Base-by-base conservation (phyloP, 225 moss, liverwort and hornwort species). In the Ulota crispa region DNA sequence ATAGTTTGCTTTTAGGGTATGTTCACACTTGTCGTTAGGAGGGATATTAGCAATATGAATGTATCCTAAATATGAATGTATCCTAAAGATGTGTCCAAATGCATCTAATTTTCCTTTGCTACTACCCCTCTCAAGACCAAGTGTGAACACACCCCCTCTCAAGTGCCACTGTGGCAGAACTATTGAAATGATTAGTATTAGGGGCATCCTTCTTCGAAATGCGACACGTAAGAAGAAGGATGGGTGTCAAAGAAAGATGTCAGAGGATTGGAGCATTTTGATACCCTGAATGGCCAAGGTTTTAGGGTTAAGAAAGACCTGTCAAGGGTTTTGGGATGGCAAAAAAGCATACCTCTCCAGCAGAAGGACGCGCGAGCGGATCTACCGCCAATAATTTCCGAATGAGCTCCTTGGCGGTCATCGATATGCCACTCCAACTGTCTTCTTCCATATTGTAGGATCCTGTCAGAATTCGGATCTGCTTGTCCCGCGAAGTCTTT, bases 351-450 rank as follows among this genome's bases (percentile, higher is more conserved):
- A 89, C 89, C 85, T 85, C 88, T 68, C 9, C 14, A 12, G 88
- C 85, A 77, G 83, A 24, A 59, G 88, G 88, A 18, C 88, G 80
- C 10, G 56, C 43, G 2, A 1, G 23, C 27, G 85, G 93, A 79
- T 93, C 80, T 26, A 95, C 88, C 20, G 87, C 43, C n/a, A 96
- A 87, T 61, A 94, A 83, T 65, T 84, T 91, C 36, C 72, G 66
- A 42, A 96, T 87, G 64, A 94, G 87, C 69, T 92, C 77, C 84
- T 94, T 96, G 54, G 93, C 94, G 87, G 91, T 91, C 21, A 15
- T 27, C 16, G 94, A 92, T 54, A 94, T 85, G 14, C 86, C 90
- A 47, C 62, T 84, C 96, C 94, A 96, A 34, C 86, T 92, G n/a
- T 78, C 81, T 77, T 94, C 96, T 9, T 88, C 86, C 87, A 96